Base-by-base conservation (phyloP, 83 land plant genomes). In the Picea engelmannii region DNA sequence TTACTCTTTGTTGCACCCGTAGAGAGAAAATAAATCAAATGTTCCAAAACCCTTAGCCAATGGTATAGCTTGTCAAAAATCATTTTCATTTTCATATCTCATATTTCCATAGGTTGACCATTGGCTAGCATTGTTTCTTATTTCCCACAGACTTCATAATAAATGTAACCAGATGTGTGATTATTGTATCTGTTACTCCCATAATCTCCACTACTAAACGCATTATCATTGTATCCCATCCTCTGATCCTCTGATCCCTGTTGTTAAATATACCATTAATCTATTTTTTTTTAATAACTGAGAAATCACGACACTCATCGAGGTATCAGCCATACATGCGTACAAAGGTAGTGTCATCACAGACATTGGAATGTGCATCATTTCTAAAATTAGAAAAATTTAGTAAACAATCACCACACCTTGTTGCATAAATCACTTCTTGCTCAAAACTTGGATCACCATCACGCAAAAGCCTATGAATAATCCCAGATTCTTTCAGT, bases 371-470 rank as follows among this genome's bases (percentile, higher is more conserved):
- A 78, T 86, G 85, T 2, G 92, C 76, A 47, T 91, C 93, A 61
- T 91, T 92, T 21, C 86, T 73, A 66, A 91, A 91, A 71, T 81
- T 78, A 11, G 91, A 82, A 17, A 86, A 63, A 61, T 82, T 84
- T 15, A 90, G 78, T n/a, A 88, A 64, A 15, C 89, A 70, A 67
- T 49, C 77, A n/a, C 91, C 91, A 5, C 81, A 85, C 75, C 86
- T 89, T 47, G 78, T 74, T 44, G 86, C 85, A 44, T 24, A 60
- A 21, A 74, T 24, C 27, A 91, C 68, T 74, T 89, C 93, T 0
- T 82, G 81, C 82, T 91, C 90, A 69, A 91, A 88, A 73, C 75
- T 69, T 20, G 89, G 85, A 78, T 91, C 92, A 2, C 91, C 93
- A 20, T 91, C 93, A 1, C 81, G 65, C 38, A 91, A 78, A 7